A percentile compares a stretch with the other conserved stretches of the same genome.
phyloP scores from a whole-genome alignment of 352 stramenopile species.

The Pythium catenulatum region DNA sequence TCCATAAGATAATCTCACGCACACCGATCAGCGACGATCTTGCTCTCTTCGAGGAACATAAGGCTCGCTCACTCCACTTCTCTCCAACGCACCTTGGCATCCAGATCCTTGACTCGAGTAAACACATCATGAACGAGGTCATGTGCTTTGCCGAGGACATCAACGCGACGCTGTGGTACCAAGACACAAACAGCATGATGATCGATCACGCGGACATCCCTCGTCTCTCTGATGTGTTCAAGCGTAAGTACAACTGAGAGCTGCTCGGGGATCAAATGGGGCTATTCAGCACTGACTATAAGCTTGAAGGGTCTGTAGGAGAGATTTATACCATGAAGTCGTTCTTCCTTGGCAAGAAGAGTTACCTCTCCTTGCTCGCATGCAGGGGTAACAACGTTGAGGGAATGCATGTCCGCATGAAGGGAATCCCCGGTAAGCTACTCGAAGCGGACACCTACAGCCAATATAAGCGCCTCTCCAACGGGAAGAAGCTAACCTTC shows the following conservation, averaged over 20 bases:
- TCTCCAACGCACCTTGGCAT: constrained; percentile 30
- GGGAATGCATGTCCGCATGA: constrained; percentile 44
- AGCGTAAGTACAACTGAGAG: constrained; percentile 20
- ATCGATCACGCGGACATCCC: constrained; percentile 20
- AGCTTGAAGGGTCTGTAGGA: constrained; percentile 14
- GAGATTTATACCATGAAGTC: constrained; percentile 33
- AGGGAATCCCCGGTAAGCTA: constrained; percentile 18
- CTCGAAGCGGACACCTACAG: constrained; percentile 5
- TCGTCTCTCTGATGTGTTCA: neutral
- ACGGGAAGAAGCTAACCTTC: neutral
- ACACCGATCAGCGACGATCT: constrained; percentile 37
- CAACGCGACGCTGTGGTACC: constrained; percentile 26
- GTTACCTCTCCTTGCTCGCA: constrained; percentile 21
- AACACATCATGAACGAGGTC: constrained; percentile 45
- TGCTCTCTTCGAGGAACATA: constrained; percentile 45
- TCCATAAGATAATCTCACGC: constrained; percentile 39
- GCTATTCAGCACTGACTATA: constrained; percentile 35
- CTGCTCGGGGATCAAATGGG: constrained; percentile 22
- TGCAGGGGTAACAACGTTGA: constrained; percentile 34
- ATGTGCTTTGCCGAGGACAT: constrained; percentile 51
- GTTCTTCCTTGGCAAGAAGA: constrained; percentile 41
- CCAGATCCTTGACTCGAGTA: constrained; percentile 18
- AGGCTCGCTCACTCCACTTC: constrained; percentile 23
- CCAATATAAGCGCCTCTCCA: constrained; percentile 26
- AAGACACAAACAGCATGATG: constrained; percentile 41